phyloP scores from a whole-genome alignment of 805 yeast genomes.

The Dipodascopsis uninucleata region DNA sequence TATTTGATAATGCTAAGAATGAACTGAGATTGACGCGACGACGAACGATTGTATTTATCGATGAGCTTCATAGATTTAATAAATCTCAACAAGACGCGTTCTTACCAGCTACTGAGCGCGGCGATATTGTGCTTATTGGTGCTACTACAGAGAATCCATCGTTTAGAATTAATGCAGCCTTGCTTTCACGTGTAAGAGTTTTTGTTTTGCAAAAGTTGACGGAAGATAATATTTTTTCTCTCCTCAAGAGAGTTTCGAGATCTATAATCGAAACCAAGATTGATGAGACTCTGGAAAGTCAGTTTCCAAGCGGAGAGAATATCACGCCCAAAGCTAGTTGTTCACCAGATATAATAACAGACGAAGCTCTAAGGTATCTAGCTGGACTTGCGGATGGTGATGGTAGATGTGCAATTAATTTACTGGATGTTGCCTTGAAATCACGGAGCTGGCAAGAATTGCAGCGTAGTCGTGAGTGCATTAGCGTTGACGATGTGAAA shows the following conservation, averaged over 20 bases:
- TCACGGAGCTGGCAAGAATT: not conserved
- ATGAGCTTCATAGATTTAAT: constrained; percentile 87
- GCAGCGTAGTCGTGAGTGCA: not conserved
- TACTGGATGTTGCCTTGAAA: constrained; percentile 72
- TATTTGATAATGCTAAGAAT: constrained; percentile 50
- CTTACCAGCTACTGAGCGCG: constrained; percentile 78
- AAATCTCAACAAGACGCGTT: constrained; percentile 85
- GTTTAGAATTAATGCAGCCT: constrained; percentile 73
- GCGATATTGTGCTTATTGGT: constrained; percentile 77
- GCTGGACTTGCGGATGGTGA: constrained; percentile 82
- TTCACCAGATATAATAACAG: constrained; percentile 42
- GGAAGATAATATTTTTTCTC: constrained; percentile 47
- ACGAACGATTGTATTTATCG: constrained; percentile 73
- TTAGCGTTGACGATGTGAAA: not conserved
- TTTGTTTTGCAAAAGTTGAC: constrained; percentile 60
- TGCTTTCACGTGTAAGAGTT: constrained; percentile 78
- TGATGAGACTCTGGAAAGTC: not conserved
- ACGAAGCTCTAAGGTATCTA: constrained; percentile 60
- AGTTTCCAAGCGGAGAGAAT: not conserved
- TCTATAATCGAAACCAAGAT: not conserved
- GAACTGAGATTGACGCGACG: constrained; percentile 48
- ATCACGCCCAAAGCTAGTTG: no score
- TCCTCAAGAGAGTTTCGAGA: constrained; percentile 47
- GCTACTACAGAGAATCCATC: constrained; percentile 98
- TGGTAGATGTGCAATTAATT: constrained; percentile 75